These are phyloP conservation scores for Pseudozyma sp. DNA, from an alignment of 1,284 basidiomycete species.

Conservation along the genomic window DNA sequence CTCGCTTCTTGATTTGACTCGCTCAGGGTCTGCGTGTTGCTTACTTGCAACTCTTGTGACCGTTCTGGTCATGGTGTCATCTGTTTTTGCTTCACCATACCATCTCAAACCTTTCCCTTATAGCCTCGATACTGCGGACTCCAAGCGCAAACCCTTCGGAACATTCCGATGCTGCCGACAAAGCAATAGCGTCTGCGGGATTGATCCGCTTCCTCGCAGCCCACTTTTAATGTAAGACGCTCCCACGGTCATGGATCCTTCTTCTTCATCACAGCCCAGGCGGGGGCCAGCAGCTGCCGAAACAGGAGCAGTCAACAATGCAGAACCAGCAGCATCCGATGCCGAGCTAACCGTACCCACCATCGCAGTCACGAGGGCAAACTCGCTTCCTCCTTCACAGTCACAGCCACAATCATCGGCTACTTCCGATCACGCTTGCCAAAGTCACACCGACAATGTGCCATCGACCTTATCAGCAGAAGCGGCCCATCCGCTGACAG, in stretches of 20 bases:
- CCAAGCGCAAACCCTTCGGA: neutral
- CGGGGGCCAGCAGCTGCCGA: neutral
- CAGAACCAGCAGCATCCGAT: constrained; percentile 1
- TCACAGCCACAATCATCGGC: constrained; percentile 1
- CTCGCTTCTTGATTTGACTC: too few species aligned
- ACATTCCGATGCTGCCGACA: constrained; percentile 5
- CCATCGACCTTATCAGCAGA: neutral
- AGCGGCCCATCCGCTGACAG: neutral
- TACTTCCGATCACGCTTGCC: neutral
- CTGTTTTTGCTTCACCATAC: too few species aligned
- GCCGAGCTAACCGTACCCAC: constrained; percentile 2
- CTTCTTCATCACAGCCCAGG: constrained; percentile 5
- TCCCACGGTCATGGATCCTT: constrained; percentile 8
- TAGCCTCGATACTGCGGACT: neutral
- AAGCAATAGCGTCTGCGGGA: constrained; percentile 1
- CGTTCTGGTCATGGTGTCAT: too few species aligned
- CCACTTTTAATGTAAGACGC: neutral
- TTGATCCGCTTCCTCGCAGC: neutral
- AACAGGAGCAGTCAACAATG: neutral
- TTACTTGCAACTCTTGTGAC: too few species aligned
- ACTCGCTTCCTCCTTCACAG: constrained; percentile 4
- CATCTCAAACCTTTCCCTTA: neutral
- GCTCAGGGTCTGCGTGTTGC: too few species aligned
- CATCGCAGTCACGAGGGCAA: constrained; percentile 20
- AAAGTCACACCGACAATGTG: neutral